A percentile compares a stretch with the other conserved stretches of the same genome.
phyloP scores from a whole-genome alignment of 1,284 basidiomycete species.

The Meira nashicola region DNA sequence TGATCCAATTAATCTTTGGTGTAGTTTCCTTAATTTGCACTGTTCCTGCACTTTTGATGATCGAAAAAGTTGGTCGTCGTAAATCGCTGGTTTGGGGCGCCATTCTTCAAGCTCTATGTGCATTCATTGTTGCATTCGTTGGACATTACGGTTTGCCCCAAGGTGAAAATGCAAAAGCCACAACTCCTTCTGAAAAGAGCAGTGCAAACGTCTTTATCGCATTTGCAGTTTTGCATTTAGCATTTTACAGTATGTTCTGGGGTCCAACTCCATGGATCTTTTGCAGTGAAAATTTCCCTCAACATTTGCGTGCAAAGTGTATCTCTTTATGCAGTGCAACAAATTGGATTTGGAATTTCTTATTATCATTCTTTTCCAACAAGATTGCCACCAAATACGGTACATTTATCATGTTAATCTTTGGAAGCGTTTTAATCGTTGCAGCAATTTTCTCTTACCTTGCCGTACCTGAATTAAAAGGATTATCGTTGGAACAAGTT shows the following conservation, averaged over 20 bases:
- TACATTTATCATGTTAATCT: conserved; percentile 66
- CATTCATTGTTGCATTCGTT: conserved; percentile 57
- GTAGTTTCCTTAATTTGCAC: conserved; percentile 51
- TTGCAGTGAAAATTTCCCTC: conserved; percentile 65
- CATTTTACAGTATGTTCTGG: conserved; percentile 69
- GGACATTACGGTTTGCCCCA: conserved; percentile 58
- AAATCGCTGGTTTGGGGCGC: conserved; percentile 56
- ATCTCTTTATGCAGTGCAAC: conserved; percentile 66
- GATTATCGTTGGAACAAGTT: conserved; percentile 69
- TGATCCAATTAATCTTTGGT: conserved; percentile 54
- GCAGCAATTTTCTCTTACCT: conserved; percentile 56
- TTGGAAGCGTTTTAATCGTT: conserved; percentile 64
- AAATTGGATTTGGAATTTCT: conserved; percentile 69
- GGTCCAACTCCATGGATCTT: conserved; percentile 66
- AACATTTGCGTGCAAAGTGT: conserved; percentile 69
- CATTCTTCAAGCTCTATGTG: conserved; percentile 51
- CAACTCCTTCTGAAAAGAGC: conserved; percentile 51
- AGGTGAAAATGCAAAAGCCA: conserved; percentile 43
- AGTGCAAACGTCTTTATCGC: conserved; percentile 65
- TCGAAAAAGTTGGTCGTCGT: conserved; percentile 56
- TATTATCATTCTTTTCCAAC: conserved; percentile 67
- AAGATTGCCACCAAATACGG: conserved; percentile 60
- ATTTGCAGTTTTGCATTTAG: conserved; percentile 72
- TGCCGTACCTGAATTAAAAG: conserved; percentile 71
- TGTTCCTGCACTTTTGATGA: conserved; percentile 29